Evolutionary conservation across 139 green algal genomes (phyloP).

Genomic region (Desmodesmus armatus): DNA sequence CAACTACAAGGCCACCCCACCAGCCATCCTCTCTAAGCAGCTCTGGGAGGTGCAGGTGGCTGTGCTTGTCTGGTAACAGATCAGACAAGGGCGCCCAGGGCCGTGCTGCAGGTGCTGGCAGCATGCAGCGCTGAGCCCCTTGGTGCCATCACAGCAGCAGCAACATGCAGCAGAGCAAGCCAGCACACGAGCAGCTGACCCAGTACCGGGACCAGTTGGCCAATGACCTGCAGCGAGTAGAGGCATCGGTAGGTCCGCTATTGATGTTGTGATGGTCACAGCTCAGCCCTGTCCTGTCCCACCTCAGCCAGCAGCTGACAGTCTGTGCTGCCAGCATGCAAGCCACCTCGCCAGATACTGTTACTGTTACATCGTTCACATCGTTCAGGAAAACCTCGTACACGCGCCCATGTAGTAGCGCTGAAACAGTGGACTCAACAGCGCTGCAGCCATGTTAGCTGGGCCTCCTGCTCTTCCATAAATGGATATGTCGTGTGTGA

Average conservation of each 20-base stretch:
- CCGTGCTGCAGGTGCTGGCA: neutral
- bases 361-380: no score
- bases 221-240: constrained; percentile 31
- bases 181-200: constrained; percentile 31
- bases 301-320: neutral
- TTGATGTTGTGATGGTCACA: neutral
- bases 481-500: no score
- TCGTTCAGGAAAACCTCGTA: no score
- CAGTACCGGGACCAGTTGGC: constrained; percentile 46
- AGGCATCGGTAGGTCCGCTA: neutral
- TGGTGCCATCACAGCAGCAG: neutral
- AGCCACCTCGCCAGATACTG: neutral
- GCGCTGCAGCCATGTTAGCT: neutral
- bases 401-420: neutral
- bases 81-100: neutral
- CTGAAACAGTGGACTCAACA: neutral
- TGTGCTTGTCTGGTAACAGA: neutral
- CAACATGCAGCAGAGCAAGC: constrained; percentile 7
- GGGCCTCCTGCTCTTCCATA: neutral
- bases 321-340: neutral
- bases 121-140: neutral
- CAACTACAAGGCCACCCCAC: neutral
- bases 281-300: no score
- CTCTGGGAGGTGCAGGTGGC: neutral
- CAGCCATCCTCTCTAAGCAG: neutral